These are phyloP conservation scores for Plasmodium knowlesi DNA, from an alignment of 169 alveolate genomes.

Conservation along the genomic window DNA sequence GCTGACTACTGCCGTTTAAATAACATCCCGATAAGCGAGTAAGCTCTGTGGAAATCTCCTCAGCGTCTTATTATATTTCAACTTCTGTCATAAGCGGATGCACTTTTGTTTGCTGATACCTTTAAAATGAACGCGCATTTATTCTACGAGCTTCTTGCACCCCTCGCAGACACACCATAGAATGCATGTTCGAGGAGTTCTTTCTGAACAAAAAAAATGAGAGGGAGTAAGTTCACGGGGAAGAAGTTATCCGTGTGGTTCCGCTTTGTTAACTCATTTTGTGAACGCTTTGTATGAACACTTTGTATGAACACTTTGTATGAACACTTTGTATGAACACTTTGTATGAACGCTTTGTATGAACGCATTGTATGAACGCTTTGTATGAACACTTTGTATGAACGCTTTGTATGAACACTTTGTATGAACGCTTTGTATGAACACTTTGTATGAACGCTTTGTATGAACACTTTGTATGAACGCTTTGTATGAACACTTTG, in stretches of 20 bases:
- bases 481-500: too few species aligned
- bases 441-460: too few species aligned
- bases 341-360: too few species aligned
- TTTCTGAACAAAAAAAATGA: slow-evolving; percentile 14
- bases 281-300: not conserved
- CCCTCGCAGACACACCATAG: slow-evolving; percentile 20
- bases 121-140: not conserved
- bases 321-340: too few species aligned
- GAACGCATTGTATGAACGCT: too few species aligned
- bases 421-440: too few species aligned
- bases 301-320: too few species aligned
- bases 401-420: too few species aligned
- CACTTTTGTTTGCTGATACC: not conserved
- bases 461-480: too few species aligned
- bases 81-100: not conserved
- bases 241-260: not conserved
- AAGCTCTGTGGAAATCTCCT: not conserved
- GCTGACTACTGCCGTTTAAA: slow-evolving; percentile 16
- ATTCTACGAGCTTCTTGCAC: not conserved
- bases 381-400: too few species aligned
- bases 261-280: not conserved
- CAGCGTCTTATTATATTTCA: not conserved
- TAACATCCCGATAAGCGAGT: slow-evolving; percentile 42
- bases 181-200: slow-evolving; percentile 63
- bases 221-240: not conserved